Evolutionary conservation across 2,329 filamentous ascomycete genomes (phyloP), one percentile per base, ranked within the genome.

Genomic region (Chaetomiaceae sp.): DNA sequence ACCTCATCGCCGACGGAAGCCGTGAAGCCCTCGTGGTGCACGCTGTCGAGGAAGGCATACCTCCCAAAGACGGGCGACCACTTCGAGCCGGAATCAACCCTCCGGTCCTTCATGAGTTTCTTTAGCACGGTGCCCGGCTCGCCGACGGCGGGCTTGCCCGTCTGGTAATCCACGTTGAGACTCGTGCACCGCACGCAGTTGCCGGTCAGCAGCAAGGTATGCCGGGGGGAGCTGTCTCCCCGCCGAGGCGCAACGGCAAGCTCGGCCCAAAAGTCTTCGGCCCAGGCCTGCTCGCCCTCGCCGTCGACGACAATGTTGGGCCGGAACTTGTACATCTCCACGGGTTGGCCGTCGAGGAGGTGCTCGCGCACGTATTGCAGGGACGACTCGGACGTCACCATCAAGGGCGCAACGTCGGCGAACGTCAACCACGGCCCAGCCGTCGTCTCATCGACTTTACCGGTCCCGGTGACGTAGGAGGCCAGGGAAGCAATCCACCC

Each of bases 231-330:
- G 10, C 52, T 38, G 20, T 51, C 34, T 9, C 53, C 49, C n/a
- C 34, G 11, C 3, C 50, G 51, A 1, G 27, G 32, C 1, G 14
- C 24, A 9, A 84, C 61, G 14, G 63, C 62, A 27, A 88, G 63
- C 57, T 82, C 79, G 3, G 68, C 76, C 85, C 84, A 89, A 58
- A 76, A 87, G 60, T 89, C 85, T 62, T 89, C 84, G 11, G 83
- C 81, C 60, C 77, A 89, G 0, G 56, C 38, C 3, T 47, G 49
- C 1, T 77, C 66, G 9, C 65, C 62, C 4, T 76, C 72, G 3
- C 79, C 81, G 30, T 76, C 75, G 1, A 88, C 65, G 1, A 89
- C 79, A 38, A 89, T 76, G 60, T 88, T 89, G 1, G 84, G 83
- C 29, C 86, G 77, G 62, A 88, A 86, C 56, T 84, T 84, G 32